Evolutionary conservation across 2,329 filamentous ascomycete species (phyloP).

Genomic region (Endothia cerciana): DNA sequence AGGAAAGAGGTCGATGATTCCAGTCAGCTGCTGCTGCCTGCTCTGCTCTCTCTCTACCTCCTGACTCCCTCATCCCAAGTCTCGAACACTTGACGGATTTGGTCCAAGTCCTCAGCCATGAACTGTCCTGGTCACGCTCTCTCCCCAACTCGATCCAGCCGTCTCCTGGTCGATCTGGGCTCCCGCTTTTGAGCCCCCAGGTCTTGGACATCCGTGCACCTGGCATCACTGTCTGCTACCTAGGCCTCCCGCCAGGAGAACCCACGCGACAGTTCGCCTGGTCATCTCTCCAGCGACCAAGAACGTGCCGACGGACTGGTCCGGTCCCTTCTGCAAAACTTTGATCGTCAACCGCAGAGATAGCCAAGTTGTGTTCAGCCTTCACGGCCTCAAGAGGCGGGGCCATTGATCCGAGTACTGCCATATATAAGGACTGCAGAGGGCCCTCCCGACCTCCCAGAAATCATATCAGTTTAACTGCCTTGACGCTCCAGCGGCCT

Average conservation of each 20-base stretch:
- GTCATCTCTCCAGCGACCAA: not conserved
- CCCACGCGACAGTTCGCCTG: not conserved
- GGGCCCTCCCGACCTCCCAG: not conserved
- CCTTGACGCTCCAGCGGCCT: not conserved
- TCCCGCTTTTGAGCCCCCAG: not conserved
- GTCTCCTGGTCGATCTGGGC: slow-evolving; percentile 13
- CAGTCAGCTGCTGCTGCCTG: slow-evolving; percentile 28
- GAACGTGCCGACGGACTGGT: not conserved
- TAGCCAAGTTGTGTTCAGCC: not conserved
- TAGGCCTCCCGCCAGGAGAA: not conserved
- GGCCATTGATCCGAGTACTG: not conserved
- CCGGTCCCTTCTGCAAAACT: not conserved
- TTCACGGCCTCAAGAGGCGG: not conserved
- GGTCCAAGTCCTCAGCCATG: not conserved
- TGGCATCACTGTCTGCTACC: not conserved
- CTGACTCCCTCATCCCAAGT: slow-evolving; percentile 3
- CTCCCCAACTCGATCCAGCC: slow-evolving; percentile 4
- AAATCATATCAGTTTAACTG: not conserved
- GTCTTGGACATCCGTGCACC: not conserved
- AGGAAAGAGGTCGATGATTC: not conserved
- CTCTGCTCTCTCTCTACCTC: slow-evolving; percentile 17
- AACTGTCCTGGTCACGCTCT: slow-evolving; percentile 16
- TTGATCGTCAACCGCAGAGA: not conserved
- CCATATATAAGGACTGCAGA: not conserved
- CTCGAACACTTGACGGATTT: slow-evolving; percentile 19